Evolutionary conservation across 768 basidiomycete species (phyloP), one percentile per base, ranked within the genome.

Genomic region (Pleurotus cornucopiae): DNA sequence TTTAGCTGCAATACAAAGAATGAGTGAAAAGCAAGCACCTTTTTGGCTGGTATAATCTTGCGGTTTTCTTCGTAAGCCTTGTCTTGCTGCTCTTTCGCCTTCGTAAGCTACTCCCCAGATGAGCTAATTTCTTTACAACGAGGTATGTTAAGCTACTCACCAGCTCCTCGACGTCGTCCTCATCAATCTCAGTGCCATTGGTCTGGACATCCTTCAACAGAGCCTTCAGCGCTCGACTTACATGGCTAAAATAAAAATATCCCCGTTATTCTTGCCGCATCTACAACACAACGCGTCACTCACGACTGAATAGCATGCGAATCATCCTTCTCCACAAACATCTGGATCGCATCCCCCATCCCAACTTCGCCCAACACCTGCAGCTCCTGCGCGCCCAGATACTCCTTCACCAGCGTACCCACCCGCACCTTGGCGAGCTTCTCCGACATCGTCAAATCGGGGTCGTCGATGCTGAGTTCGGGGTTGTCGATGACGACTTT

Each of bases 281-380:
- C 21, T 34, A 55, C 26, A 23, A 39, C 34, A 26, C 16, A 34
- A 30, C 14, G 4, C 34, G n/a, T 12, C 3, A 81, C 89, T 61
- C 61, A 94, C 94, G 76, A 81, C 61, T 86, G 82, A 66, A 99
- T 96, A 6, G 96, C 93, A 74, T 94, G 90, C 25, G 83, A 85
- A 69, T 97, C 94, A 65, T 98, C 96, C 77, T 99, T 99, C 69
- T 98, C 95, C 57, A 99, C 95, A 71, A 91, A 98, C 70, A 87
- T 80, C 74, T 91, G 87, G 52, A 99, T 94, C 5, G 97, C 97
- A 67, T 94, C 91, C 40, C 86, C 88, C 89, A 99, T 91, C 21
- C 89, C 94, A 41, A 79, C 77, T 72, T 97, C 94, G 1, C 89
- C 91, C 14, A 98, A 73, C 49, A 98, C 72, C 73, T 97, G 94